Base-by-base conservation (phyloP, 768 basidiomycete genomes). In the Imleria badia region DNA sequence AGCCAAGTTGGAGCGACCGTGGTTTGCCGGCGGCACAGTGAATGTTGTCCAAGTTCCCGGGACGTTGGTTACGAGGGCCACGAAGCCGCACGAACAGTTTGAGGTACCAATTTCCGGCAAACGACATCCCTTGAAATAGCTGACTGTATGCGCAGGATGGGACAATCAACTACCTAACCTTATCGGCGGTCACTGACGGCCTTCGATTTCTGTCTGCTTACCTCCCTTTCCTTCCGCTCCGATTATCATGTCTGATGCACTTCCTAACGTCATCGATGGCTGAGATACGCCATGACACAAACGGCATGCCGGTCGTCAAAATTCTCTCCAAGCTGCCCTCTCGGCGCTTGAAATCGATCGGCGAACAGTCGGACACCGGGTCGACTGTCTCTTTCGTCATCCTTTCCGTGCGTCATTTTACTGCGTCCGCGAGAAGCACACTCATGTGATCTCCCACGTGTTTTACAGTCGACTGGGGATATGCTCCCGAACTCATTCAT, bases 21-120 rank as follows among this genome's bases (percentile, higher is more conserved):
- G 91, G 91, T 92, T 92, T 66, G 82, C 89, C 3, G 91, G 91
- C 30, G 90, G 90, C 3, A 89, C 84, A 0, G 89, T 92, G 20
- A 83, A 89, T 58, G 79, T 92, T 20, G 91, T 91, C 0, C 91
- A 91, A 66, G 91, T 89, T 6, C 90, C 91, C 11, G 91, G 90
- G 3, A 77, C 65, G 12, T 75, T 89, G 10, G 78, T 89, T 2
- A 91, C 87, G 7, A 76, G 82, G 52, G 75, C 85, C 3, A 66
- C 71, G 15, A 78, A 82, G 50, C 69, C 78, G 26, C 81, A 89
- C 55, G 90, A 91, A 64, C 86, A 82, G 57, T 91, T 92, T 53
- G 91, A 93, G 81, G 90, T 89, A 54, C 46, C 75, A 1, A 15
- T 26, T 40, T 29, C 42, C 17, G 7, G 51, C 13, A 13, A n/a